Conservation (phyloP, 345 rosid genomes). For the Aethionema arabicum region DNA sequence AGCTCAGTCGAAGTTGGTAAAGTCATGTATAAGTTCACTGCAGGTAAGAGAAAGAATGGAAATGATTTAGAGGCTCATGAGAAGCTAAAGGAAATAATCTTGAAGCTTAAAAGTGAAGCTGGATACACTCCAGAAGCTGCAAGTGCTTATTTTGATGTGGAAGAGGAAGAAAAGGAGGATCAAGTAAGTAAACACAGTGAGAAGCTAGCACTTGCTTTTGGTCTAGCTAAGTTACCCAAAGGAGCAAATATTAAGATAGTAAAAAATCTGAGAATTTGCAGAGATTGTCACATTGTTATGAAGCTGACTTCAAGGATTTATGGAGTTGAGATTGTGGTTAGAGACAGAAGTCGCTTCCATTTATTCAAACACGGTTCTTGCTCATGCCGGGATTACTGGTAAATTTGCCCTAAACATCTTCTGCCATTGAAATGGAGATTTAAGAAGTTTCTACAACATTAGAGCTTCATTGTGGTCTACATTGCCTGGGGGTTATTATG, state of each 20-base stretch:
- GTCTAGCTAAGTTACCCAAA: constrained; percentile 42
- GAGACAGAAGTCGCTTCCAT: constrained; percentile 70
- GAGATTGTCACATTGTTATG: constrained; percentile 58
- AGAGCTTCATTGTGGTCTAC: constrained; percentile 22
- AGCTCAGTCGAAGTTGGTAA: constrained; percentile 46
- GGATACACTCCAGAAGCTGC: constrained; percentile 56
- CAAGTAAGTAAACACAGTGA: constrained; percentile 58
- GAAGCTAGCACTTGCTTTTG: constrained; percentile 71
- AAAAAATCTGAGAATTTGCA: constrained; percentile 62
- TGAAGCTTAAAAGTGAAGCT: constrained; percentile 44
- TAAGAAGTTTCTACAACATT: constrained; percentile 5
- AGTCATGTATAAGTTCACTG: constrained; percentile 33
- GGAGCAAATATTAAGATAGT: constrained; percentile 50
- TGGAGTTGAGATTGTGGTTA: constrained; percentile 51
- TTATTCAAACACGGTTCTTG: constrained; percentile 50
- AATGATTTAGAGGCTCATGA: constrained; percentile 20
- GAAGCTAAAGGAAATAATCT: constrained; percentile 32
- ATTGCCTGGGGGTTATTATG: neutral
- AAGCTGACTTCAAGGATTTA: constrained; percentile 54
- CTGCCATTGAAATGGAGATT: neutral
- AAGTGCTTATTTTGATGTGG: constrained; percentile 51
- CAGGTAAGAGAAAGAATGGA: constrained; percentile 29
- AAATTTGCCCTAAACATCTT: neutral
- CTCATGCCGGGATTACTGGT: constrained; percentile 69
- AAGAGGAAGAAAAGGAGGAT: constrained; percentile 65